Evolutionary conservation across 306 rosid genomes (phyloP), one percentile per base, ranked within the genome.

Genomic region (Citrullus mucosospermus): DNA sequence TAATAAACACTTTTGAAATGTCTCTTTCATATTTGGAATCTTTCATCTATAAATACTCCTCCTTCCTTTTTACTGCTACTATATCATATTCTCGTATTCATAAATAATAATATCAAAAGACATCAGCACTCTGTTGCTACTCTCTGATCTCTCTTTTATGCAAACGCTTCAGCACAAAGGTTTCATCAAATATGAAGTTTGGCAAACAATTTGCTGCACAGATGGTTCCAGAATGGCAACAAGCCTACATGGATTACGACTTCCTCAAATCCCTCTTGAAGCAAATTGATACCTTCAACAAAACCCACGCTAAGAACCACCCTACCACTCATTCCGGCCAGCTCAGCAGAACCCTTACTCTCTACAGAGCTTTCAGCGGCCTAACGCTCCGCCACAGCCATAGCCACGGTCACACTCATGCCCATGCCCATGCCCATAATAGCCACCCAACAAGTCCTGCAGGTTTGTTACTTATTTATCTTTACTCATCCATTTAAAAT

Each of bases 261-360:
- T 73, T 51, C 17, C 77, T 73, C 16, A 73, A 73, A 9, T 25
- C 77, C 46, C 77, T 71, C n/a, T 22, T 71, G 58, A 71, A 71
- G 58, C 77, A 71, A 71, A 71, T 71, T 0, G 77, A 71, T 0
- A 48, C 20, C n/a, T 48, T 44, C 77, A 71, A 71, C 36, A 7
- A 28, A 71, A 7, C 57, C 36, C 77, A 71, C 51, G 43, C 43
- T 1, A 7, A 41, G 16, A 63, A 63, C 44, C 69, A 63, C n/a
- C 55, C 77, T 14, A 1, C 58, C 3, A 71, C 4, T 22, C 59
- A 71, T 18, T 25, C 77, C 10, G 77, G 58, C 59, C 77, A 71
- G 5, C 77, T 71, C 9, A 1, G 17, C 2, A 3, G 75, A 54
- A 44, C 75, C 36, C 55, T 68, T 13, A 71, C 59, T 0, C 77